Evolutionary conservation across 2,329 filamentous ascomycete genomes (phyloP).

Genomic region (Sarocladium oryzae): DNA sequence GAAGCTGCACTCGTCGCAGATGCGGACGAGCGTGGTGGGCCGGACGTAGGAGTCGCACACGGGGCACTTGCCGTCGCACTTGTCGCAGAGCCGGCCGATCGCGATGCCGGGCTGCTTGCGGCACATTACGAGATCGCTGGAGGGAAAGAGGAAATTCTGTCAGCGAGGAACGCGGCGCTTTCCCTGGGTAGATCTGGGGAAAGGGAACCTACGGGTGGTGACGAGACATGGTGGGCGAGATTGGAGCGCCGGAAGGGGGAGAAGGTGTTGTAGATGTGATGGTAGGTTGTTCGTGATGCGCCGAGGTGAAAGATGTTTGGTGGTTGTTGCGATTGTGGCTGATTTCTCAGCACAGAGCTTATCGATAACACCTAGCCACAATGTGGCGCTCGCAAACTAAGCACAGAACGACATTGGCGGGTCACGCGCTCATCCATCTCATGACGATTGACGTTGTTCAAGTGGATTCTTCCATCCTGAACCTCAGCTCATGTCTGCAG

Average conservation of each 20-base stretch:
- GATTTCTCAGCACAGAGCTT: not conserved
- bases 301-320: not conserved
- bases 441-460: too few relatives aligned
- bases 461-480: too few relatives aligned
- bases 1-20: slow-evolving; percentile 99
- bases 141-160: slow-evolving; percentile 17
- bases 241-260: not conserved
- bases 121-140: slow-evolving; percentile 95
- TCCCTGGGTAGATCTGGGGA: too few relatives aligned
- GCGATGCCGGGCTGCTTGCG: slow-evolving; percentile 96
- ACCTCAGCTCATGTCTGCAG: too few relatives aligned
- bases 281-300: not conserved
- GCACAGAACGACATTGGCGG: too few relatives aligned
- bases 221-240: slow-evolving; percentile 65
- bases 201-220: slow-evolving; percentile 71
- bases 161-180: too few relatives aligned
- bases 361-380: not conserved
- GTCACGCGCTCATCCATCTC: too few relatives aligned
- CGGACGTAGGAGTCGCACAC: slow-evolving; percentile 99
- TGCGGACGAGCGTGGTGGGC: slow-evolving; percentile 91
- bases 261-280: not conserved
- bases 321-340: not conserved
- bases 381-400: not conserved
- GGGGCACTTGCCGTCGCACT: slow-evolving; percentile 98
- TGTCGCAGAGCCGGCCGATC: slow-evolving; percentile 98